phyloP scores from a whole-genome alignment of 163 green algal genomes.

The Scenedesmus sp. region DNA sequence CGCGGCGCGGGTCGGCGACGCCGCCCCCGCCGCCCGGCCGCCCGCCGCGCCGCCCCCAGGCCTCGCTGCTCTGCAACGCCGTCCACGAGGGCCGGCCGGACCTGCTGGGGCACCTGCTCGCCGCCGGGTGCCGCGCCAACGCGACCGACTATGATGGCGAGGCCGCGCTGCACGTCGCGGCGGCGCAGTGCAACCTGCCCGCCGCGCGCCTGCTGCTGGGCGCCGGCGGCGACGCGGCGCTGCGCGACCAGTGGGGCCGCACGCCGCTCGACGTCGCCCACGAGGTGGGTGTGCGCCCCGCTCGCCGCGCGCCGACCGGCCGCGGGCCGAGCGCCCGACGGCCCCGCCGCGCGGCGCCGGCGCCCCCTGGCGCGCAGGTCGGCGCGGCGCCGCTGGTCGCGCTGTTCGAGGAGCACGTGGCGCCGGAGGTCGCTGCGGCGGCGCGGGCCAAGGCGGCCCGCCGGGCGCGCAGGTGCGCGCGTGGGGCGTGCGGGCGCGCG shows the following conservation, averaged over 20 bases:
- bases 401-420: too few relatives aligned
- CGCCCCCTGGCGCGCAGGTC: constrained; percentile 6
- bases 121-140: constrained; percentile 57
- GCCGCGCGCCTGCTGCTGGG: constrained; percentile 56
- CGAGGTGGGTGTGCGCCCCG: constrained; percentile 3
- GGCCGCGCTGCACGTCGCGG: constrained; percentile 68
- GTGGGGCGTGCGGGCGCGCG: too few relatives aligned
- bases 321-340: background rate
- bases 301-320: background rate
- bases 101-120: constrained; percentile 58
- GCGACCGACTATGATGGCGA: constrained; percentile 66
- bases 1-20: too few relatives aligned
- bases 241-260: constrained; percentile 55
- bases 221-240: constrained; percentile 42
- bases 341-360: too few relatives aligned
- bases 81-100: constrained; percentile 61
- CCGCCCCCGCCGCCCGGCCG: background rate
- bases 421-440: too few relatives aligned
- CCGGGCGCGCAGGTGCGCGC: too few relatives aligned
- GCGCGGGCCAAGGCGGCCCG: too few relatives aligned
- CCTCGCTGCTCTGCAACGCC: constrained; percentile 23
- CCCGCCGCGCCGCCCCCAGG: background rate
- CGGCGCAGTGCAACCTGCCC: constrained; percentile 50
- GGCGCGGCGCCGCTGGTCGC: constrained; percentile 32
- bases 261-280: constrained; percentile 53